phyloP scores from a whole-genome alignment of 805 yeast species.

The Myxozyma nipponensis region DNA sequence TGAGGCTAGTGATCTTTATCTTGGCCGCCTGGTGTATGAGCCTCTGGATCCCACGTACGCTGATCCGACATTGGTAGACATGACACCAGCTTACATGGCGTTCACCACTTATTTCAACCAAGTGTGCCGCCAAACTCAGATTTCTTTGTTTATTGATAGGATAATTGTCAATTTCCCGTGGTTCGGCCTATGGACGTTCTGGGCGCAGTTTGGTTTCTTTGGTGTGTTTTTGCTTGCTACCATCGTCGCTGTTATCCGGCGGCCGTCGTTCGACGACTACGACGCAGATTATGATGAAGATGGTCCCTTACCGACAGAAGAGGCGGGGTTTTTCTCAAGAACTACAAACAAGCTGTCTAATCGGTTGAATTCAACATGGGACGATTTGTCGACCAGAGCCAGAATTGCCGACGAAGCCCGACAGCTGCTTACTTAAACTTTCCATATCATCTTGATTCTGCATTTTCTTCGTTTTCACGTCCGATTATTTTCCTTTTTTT shows the following conservation, averaged over 20 bases:
- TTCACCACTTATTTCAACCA: conserved; percentile 19
- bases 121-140: conserved; percentile 26
- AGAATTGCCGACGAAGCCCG: conserved; percentile 22
- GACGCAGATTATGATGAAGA: conserved; percentile 26
- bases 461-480: not conserved
- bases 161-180: conserved; percentile 26
- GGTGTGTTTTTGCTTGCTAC: conserved; percentile 22
- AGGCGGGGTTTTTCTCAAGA: conserved; percentile 18
- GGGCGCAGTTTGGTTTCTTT: conserved; percentile 27
- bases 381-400: conserved; percentile 23
- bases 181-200: conserved; percentile 28
- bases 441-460: no score
- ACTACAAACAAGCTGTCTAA: conserved; percentile 22
- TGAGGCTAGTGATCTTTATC: conserved; percentile 17
- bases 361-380: conserved; percentile 24
- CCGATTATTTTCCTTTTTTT: not conserved
- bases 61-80: conserved; percentile 7
- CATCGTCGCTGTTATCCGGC: conserved; percentile 19
- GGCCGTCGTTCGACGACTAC: conserved; percentile 21
- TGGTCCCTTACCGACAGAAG: conserved; percentile 17
- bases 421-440: conserved; percentile 3
- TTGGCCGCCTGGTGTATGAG: conserved; percentile 8
- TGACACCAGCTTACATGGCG: conserved; percentile 4
- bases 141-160: conserved; percentile 27
- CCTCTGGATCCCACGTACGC: conserved; percentile 1